Evolutionary conservation across 2,329 filamentous ascomycete genomes (phyloP).

Genomic region (Orbilia oligospora): DNA sequence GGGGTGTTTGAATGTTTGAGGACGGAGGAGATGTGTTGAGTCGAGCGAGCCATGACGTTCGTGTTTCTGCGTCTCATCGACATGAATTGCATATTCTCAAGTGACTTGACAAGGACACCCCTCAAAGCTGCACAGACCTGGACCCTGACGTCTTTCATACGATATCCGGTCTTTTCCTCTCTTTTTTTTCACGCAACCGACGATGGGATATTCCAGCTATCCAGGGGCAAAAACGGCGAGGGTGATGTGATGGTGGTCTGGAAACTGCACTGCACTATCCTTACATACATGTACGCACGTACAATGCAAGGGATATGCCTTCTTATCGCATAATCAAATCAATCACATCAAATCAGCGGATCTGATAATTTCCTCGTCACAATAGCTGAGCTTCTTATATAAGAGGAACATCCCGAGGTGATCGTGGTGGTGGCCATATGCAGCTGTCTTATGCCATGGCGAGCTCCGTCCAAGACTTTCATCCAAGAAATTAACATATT

Average conservation of each 20-base stretch:
- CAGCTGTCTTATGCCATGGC: neutral
- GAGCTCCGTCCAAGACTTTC: conserved; percentile 25
- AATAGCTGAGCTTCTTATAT: conserved; percentile 1
- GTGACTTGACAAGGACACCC: neutral
- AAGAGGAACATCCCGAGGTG: conserved; percentile 1
- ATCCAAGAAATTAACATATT: conserved; percentile 14
- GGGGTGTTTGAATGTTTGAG: conserved; percentile 27
- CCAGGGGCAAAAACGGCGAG: conserved; percentile 21
- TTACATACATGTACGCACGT: too few relatives aligned
- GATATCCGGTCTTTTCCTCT: conserved; percentile 3
- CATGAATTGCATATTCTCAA: neutral
- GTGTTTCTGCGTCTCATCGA: conserved; percentile 1
- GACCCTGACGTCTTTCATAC: conserved; percentile 4
- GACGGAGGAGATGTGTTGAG: conserved; percentile 32
- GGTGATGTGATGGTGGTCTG: neutral
- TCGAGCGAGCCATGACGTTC: conserved; percentile 26
- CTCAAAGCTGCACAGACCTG: neutral
- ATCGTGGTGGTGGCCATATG: neutral
- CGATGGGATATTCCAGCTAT: neutral
- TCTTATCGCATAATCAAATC: conserved; percentile 59
- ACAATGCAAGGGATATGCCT: neutral
- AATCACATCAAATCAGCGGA: conserved; percentile 60
- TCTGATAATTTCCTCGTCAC: conserved; percentile 38
- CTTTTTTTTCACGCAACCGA: neutral
- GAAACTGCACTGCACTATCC: too few relatives aligned